Base-by-base conservation (phyloP, 805 yeast species). In the Saccharomycopsis sp. region DNA sequence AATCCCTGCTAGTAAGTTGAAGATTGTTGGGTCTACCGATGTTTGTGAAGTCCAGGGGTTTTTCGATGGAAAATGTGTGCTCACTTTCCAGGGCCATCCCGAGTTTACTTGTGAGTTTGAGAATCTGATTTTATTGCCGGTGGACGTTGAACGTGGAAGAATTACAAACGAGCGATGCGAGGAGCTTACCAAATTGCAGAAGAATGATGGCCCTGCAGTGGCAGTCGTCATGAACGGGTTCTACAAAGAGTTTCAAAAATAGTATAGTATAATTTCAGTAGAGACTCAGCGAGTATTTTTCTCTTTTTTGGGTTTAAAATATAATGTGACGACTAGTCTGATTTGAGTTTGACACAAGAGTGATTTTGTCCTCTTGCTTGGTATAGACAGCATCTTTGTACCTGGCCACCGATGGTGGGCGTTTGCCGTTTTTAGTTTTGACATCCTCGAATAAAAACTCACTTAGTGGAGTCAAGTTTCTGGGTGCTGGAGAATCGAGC, bases 71-170 rank as follows among this genome's bases (percentile, higher is more conserved):
- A 37, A 21, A 22, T 64, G 68, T 34, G 40, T 81, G 5, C 59
- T 87, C 17, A 73, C 92, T 0, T 71, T 86, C 50, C 96, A 87
- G 58, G 95, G 95, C 0, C 96, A 87, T 53, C 96, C 96, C 0
- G 96, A 87, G 56, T 87, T 83, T 52, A 53, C 61, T 19, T 61
- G 62, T 0, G 65, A 58, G 3, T 54, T 55, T 16, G 55, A 58
- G 2, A 10, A 38, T 5, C 25, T 30, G 19, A 36, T 17, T 45
- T 62, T 46, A 55, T 59, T 39, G 46, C 54, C 35, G 15, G 41
- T 17, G 50, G 52, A 34, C 42, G 38, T 37, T 9, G 43, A 52
- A n/a, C n/a, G n/a, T n/a, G n/a, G n/a, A n/a, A n/a, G n/a, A n/a
- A n/a, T n/a, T n/a, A n/a, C n/a, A n/a, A n/a, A n/a, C n/a, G n/a